Evolutionary conservation across 805 yeast species (phyloP), one percentile per base, ranked within the genome.

Genomic region (Lipomyces oligophaga): DNA sequence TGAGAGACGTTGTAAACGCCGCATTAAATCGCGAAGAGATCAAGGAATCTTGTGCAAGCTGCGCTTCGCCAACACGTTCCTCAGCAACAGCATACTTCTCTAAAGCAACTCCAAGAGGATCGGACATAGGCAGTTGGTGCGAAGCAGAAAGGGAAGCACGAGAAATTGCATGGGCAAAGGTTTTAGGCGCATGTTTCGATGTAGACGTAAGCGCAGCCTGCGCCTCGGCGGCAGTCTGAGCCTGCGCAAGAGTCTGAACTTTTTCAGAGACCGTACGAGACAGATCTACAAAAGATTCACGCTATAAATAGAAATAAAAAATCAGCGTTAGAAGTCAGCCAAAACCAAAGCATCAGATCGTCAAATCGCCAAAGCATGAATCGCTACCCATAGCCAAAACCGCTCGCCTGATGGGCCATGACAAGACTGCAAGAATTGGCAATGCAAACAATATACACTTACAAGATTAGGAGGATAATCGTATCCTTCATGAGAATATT

Each of bases 1-100:
- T 73, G 58, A 86, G 71, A 30, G 85, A 77, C 39, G 79, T 78
- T 47, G 73, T 69, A 63, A 84, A 74, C 15, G 81, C 78, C 51
- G 77, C 72, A 66, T 86, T 86, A 67, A 85, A 83, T 58, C 81
- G 78, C 26, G 80, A 63, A 59, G 74, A 76, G 58, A 86, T 81
- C 64, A 81, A 70, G 56, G 79, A 80, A 65, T 86, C 95, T 71
- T 86, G 95, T 45, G 81, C 84, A 51, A 85, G 73, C 63, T 94
- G 78, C 20, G 87, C 85, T 60, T 83, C 85, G 45, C 93, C 95
- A 38, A 86, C 75, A 62, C 83, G 80, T 57, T 78, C 75, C 70
- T 86, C 79, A 48, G 80, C 79, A 36, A 78, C 76, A 46, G 88
- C 83, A 58, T 81, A 79, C 62, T 79, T 74, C 57, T 79, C 76